These are phyloP conservation scores for Wickerhamomyces silvicola DNA, from an alignment of 805 yeast genomes.

Conservation along the genomic window DNA sequence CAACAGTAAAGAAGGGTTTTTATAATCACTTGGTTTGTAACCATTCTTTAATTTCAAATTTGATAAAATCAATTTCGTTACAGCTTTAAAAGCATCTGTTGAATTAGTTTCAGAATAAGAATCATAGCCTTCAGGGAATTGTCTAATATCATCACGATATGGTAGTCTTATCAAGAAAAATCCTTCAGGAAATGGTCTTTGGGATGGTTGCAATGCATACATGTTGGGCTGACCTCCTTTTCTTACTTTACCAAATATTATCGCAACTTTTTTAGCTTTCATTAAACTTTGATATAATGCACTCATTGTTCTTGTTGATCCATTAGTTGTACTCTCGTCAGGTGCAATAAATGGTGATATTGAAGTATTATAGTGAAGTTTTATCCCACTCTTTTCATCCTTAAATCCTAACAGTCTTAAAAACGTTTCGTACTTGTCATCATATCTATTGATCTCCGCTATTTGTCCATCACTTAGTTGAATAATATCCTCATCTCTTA, in stretches of 20 bases:
- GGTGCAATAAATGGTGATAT: slow-evolving; percentile 65
- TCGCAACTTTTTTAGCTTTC: slow-evolving; percentile 46
- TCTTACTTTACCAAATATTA: slow-evolving; percentile 67
- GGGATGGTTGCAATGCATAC: slow-evolving; percentile 55
- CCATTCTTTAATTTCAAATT: slow-evolving; percentile 38
- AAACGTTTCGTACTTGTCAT: slow-evolving; percentile 36
- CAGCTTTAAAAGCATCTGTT: slow-evolving; percentile 5
- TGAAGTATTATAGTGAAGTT: slow-evolving; percentile 44
- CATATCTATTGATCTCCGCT: slow-evolving; percentile 26
- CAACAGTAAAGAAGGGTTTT: slow-evolving; percentile 64
- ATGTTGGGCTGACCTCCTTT: slow-evolving; percentile 47
- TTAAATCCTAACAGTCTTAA: slow-evolving; percentile 68
- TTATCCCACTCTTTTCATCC: slow-evolving; percentile 32
- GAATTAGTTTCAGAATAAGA: slow-evolving; percentile 5
- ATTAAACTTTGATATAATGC: slow-evolving; percentile 58
- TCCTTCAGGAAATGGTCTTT: slow-evolving; percentile 53
- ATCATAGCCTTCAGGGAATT: slow-evolving; percentile 40
- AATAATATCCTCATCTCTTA: slow-evolving; percentile 29
- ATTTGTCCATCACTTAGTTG: slow-evolving; percentile 32
- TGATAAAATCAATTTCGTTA: slow-evolving; percentile 22
- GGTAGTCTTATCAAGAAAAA: slow-evolving; percentile 67
- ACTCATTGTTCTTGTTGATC: slow-evolving; percentile 62
- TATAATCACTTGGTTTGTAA: slow-evolving; percentile 50
- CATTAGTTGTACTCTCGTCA: slow-evolving; percentile 48
- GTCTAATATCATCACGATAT: slow-evolving; percentile 67